These are phyloP conservation scores for Citrus mangshanensis DNA, from an alignment of 345 rosid genomes.

Conservation along the genomic window DNA sequence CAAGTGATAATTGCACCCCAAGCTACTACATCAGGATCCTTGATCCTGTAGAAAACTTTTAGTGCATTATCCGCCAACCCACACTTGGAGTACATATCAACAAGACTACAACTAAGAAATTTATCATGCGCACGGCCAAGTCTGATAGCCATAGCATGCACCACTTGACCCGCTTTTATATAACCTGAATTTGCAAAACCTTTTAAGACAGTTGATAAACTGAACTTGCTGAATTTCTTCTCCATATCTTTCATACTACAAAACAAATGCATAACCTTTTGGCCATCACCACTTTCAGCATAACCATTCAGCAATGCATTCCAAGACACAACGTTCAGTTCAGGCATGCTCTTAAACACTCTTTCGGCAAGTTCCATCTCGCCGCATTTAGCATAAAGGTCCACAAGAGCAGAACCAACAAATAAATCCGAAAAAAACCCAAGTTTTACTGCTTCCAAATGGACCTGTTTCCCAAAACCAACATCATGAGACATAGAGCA, in stretches of 20 bases:
- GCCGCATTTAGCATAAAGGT: slow-evolving; percentile 42
- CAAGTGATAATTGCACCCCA: slow-evolving; percentile 44
- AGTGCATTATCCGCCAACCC: slow-evolving; percentile 34
- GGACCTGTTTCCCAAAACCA: slow-evolving; percentile 38
- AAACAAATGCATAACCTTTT: slow-evolving; percentile 33
- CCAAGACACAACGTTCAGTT: slow-evolving; percentile 42
- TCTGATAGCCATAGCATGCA: slow-evolving; percentile 40
- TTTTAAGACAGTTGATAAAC: slow-evolving; percentile 39
- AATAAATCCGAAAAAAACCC: slow-evolving; percentile 32
- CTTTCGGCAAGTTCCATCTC: slow-evolving; percentile 36
- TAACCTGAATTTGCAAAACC: slow-evolving; percentile 28
- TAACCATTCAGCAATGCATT: slow-evolving; percentile 46
- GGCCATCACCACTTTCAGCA: slow-evolving; percentile 27
- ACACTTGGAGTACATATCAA: slow-evolving; percentile 52
- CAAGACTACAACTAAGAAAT: slow-evolving; percentile 37
- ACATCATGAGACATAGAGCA: slow-evolving; percentile 34
- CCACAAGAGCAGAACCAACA: slow-evolving; percentile 48
- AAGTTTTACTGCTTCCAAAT: slow-evolving; percentile 34
- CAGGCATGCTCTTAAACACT: slow-evolving; percentile 31
- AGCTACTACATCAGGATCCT: slow-evolving; percentile 36
- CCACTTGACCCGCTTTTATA: slow-evolving; percentile 32
- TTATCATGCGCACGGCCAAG: slow-evolving; percentile 36
- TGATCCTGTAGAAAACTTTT: slow-evolving; percentile 31
- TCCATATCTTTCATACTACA: slow-evolving; percentile 31
- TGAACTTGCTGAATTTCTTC: slow-evolving; percentile 28